These are phyloP conservation scores for Plasmodium malariae DNA, from an alignment of 169 alveolate species.

Conservation along the genomic window DNA sequence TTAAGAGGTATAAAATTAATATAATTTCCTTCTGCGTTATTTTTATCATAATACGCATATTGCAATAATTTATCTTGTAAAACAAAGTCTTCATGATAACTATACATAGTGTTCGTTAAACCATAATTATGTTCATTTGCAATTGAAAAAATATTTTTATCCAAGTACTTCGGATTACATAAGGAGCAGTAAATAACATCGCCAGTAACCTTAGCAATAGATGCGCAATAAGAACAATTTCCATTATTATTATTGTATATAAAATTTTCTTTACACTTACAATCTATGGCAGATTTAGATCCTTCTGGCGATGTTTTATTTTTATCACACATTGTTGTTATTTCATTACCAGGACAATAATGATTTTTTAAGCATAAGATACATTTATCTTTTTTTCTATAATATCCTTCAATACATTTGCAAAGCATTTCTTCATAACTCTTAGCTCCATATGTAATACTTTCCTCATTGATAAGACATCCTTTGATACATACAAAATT, in stretches of 20 bases:
- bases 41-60: slow-evolving; percentile 45
- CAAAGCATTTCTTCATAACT: slow-evolving; percentile 77
- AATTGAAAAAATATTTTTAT: slow-evolving; percentile 22
- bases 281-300: slow-evolving; percentile 21
- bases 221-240: slow-evolving; percentile 41
- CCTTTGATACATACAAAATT: slow-evolving; percentile 77
- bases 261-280: slow-evolving; percentile 60
- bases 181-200: slow-evolving; percentile 59
- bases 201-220: slow-evolving; percentile 52
- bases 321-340: slow-evolving; percentile 14
- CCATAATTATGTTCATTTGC: slow-evolving; percentile 60
- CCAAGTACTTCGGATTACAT: slow-evolving; percentile 37
- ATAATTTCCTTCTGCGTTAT: neutral
- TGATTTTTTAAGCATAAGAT: slow-evolving; percentile 76
- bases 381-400: slow-evolving; percentile 76
- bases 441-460: slow-evolving; percentile 60
- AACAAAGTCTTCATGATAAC: slow-evolving; percentile 58
- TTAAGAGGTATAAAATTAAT: slow-evolving; percentile 13
- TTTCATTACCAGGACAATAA: slow-evolving; percentile 71
- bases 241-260: slow-evolving; percentile 26
- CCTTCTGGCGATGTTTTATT: slow-evolving; percentile 45
- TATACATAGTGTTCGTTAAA: slow-evolving; percentile 13
- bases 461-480: slow-evolving; percentile 56
- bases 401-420: slow-evolving; percentile 79
- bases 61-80: slow-evolving; percentile 15